Base-by-base conservation (phyloP, 352 stramenopile species). In the Pilasporangium apinafurcum region DNA sequence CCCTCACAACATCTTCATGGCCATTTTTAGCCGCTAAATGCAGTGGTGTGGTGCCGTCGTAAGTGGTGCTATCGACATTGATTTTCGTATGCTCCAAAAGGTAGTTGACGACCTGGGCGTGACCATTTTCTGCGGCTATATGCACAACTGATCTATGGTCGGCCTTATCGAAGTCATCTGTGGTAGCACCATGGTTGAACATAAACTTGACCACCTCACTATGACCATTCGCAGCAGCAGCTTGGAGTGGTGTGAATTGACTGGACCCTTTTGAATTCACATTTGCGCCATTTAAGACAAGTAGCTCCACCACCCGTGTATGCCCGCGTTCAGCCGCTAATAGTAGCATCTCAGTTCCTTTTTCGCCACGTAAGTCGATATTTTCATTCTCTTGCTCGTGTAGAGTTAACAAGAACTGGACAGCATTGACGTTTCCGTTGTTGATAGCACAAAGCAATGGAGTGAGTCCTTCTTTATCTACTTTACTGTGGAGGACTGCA, bases 231-330 rank as follows among this genome's bases (percentile, higher is more conserved):
- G 45, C 48, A n/a, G 64, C 50, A 13, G 68, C 65, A 4, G 65
- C 32, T 26, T 79, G 67, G 35, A 79, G 51, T 17, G 60, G 56
- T 1, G 53, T 74, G 50, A n/a, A n/a, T 14, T 30, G 36, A n/a
- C n/a, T n/a, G n/a, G n/a, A n/a, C n/a, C n/a, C n/a, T n/a, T n/a
- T n/a, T n/a, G n/a, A n/a, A 13, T 52, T 52, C n/a, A n/a, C n/a
- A n/a, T n/a, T n/a, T n/a, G n/a, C n/a, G n/a, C n/a, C n/a, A n/a
- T n/a, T n/a, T n/a, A n/a, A n/a, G n/a, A n/a, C n/a, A n/a, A n/a
- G n/a, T n/a, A n/a, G n/a, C n/a, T n/a, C n/a, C n/a, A n/a, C n/a
- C n/a, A n/a, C n/a, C n/a, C n/a, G n/a, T n/a, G n/a, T n/a, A n/a
- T n/a, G n/a, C n/a, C n/a, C n/a, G n/a, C n/a, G n/a, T n/a, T n/a